Evolutionary conservation across 495 filamentous ascomycete species (phyloP).

Genomic region (Lentithecium fluviatile): DNA sequence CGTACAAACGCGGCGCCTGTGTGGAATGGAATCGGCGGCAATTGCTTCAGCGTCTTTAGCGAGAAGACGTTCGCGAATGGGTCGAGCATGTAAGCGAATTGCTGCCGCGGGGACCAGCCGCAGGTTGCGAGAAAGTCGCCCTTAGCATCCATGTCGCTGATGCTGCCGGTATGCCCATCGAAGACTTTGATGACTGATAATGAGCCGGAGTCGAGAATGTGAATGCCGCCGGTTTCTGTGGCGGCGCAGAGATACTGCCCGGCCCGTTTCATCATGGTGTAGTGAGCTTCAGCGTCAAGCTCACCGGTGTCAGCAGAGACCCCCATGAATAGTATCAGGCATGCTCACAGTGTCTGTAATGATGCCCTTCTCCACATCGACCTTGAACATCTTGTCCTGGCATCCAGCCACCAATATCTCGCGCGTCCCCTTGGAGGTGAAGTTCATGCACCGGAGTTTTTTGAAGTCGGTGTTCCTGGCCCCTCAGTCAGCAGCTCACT

Average conservation of each 20-base stretch:
- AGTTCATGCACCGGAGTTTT: constrained; percentile 89
- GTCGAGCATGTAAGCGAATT: constrained; percentile 69
- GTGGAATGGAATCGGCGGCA: constrained; percentile 89
- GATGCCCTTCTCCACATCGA: constrained; percentile 83
- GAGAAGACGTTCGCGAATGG: constrained; percentile 92
- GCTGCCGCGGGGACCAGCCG: constrained; percentile 76
- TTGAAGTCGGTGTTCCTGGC: constrained; percentile 68
- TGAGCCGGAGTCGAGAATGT: constrained; percentile 76
- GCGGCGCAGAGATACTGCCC: constrained; percentile 84
- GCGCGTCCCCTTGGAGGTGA: constrained; percentile 74
- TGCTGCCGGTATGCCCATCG: constrained; percentile 77
- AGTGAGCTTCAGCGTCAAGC: constrained; percentile 67
- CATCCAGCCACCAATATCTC: constrained; percentile 85
- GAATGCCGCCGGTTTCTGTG: constrained; percentile 76
- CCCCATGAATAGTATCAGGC: not conserved
- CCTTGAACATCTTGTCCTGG: constrained; percentile 81
- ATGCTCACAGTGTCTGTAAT: constrained; percentile 64
- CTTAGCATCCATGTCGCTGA: constrained; percentile 94
- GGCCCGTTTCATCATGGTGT: constrained; percentile 86
- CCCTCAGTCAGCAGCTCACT: not conserved
- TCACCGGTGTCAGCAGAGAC: constrained; percentile 13
- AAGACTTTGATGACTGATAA: constrained; percentile 79
- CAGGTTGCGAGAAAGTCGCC: constrained; percentile 91
- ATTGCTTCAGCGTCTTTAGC: constrained; percentile 76
- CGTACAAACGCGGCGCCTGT: constrained; percentile 88